Evolutionary conservation across 768 basidiomycete species (phyloP).

Genomic region (Hydnomerulius pinastri): DNA sequence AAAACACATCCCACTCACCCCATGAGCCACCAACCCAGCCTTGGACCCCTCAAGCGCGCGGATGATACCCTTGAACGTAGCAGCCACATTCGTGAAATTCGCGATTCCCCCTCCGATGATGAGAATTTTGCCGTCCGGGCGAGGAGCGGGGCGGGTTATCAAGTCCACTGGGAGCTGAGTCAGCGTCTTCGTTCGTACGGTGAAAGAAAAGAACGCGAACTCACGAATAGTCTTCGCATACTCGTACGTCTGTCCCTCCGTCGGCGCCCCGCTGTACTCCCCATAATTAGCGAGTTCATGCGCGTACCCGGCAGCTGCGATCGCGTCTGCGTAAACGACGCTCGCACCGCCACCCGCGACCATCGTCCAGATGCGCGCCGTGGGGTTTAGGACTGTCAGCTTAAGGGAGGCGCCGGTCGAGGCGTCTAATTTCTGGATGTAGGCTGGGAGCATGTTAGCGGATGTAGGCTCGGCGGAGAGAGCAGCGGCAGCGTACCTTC

Average conservation of each 20-base stretch:
- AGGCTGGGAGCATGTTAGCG: slow-evolving; percentile 47
- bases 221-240: slow-evolving; percentile 97
- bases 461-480: not conserved
- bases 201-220: slow-evolving; percentile 27
- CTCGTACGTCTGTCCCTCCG: slow-evolving; percentile 98
- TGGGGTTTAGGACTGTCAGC: slow-evolving; percentile 92
- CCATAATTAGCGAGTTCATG: slow-evolving; percentile 99
- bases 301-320: slow-evolving; percentile 91
- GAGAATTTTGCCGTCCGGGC: slow-evolving; percentile 92
- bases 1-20: slow-evolving; percentile 10
- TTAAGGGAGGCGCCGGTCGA: slow-evolving; percentile 98
- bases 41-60: slow-evolving; percentile 94
- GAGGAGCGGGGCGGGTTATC: slow-evolving; percentile 86
- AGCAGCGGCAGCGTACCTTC: slow-evolving; percentile 42
- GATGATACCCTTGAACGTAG: slow-evolving; percentile 99
- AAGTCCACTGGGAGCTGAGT: slow-evolving; percentile 86
- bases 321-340: slow-evolving; percentile 72
- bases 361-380: slow-evolving; percentile 99
- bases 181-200: slow-evolving; percentile 6
- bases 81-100: slow-evolving; percentile 99
- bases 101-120: slow-evolving; percentile 99
- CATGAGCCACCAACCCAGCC: slow-evolving; percentile 65
- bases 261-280: slow-evolving; percentile 98
- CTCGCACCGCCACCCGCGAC: slow-evolving; percentile 94
- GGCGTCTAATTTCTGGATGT: slow-evolving; percentile 96